A percentile compares a stretch with the other conserved stretches of the same genome.
Evolutionary conservation across 306 rosid genomes (phyloP).

Genomic region (Corylus americana): DNA sequence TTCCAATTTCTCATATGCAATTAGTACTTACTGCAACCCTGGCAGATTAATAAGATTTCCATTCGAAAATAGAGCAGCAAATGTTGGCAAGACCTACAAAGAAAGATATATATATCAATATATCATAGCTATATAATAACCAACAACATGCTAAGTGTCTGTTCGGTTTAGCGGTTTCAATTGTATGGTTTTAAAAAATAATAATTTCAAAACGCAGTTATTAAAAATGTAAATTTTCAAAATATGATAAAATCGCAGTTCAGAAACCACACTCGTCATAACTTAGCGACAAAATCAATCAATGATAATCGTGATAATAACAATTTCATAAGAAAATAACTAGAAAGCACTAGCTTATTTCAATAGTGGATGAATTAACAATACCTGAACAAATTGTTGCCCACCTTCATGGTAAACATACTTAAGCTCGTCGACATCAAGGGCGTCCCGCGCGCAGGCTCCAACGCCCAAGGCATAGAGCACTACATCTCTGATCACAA

Average conservation of each 20-base stretch:
- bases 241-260: too few relatives aligned
- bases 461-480: constrained; percentile 89
- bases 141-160: not conserved
- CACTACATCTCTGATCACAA: constrained; percentile 69
- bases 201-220: too few relatives aligned
- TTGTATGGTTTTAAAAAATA: too few relatives aligned
- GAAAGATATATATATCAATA: constrained; percentile 1
- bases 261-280: too few relatives aligned
- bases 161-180: too few relatives aligned
- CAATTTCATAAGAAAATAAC: constrained; percentile 2
- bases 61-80: constrained; percentile 58
- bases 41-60: constrained; percentile 41
- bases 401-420: constrained; percentile 81
- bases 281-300: constrained; percentile 2
- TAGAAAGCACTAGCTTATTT: not conserved
- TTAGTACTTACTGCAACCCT: constrained; percentile 76
- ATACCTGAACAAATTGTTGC: constrained; percentile 69
- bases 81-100: constrained; percentile 81
- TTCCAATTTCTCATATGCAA: constrained; percentile 16
- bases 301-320: not conserved
- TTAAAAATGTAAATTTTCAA: too few relatives aligned
- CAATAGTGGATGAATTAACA: constrained; percentile 1
- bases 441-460: constrained; percentile 70
- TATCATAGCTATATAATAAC: constrained; percentile 3
- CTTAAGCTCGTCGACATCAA: constrained; percentile 79